Conservation (phyloP, 192 early-diverging fungal species). For the Mortierella hygrophila region DNA sequence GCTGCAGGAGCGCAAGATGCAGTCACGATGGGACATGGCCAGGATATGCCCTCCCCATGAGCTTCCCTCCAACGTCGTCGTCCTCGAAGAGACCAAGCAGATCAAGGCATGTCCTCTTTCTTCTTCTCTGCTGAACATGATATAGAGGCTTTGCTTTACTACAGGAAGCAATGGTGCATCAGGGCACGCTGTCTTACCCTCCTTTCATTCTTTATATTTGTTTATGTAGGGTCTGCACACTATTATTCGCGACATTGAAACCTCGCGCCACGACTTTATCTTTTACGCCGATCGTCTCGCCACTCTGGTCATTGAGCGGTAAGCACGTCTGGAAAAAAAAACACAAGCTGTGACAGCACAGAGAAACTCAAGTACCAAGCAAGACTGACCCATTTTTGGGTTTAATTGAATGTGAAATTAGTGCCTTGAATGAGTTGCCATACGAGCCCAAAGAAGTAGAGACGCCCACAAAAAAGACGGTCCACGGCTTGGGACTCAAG, state of each 20-base stretch:
- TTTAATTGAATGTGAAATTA: slow-evolving; percentile 17
- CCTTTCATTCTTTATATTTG: slow-evolving; percentile 8
- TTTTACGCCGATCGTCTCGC: slow-evolving; percentile 93
- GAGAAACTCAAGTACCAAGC: too few species aligned
- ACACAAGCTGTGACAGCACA: too few species aligned
- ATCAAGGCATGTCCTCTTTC: slow-evolving; percentile 54
- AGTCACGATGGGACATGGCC: slow-evolving; percentile 68
- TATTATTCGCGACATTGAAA: slow-evolving; percentile 79
- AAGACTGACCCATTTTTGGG: background rate
- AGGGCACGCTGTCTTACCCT: background rate
- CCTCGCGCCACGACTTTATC: slow-evolving; percentile 87
- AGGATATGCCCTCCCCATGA: slow-evolving; percentile 53
- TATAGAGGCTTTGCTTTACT: too few species aligned
- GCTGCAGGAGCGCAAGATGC: slow-evolving; percentile 76
- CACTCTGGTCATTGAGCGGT: slow-evolving; percentile 87
- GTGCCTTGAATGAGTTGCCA: slow-evolving; percentile 74
- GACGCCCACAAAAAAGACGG: slow-evolving; percentile 72
- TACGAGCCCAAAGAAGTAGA: slow-evolving; percentile 60
- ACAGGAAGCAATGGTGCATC: too few species aligned
- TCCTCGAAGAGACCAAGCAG: slow-evolving; percentile 67
- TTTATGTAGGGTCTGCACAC: slow-evolving; percentile 78
- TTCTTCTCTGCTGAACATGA: background rate
- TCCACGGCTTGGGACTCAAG: slow-evolving; percentile 60
- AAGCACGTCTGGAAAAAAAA: background rate
- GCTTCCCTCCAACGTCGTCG: slow-evolving; percentile 60